A percentile compares a stretch with the other conserved stretches of the same genome.
phyloP scores from a whole-genome alignment of 768 basidiomycete species.

The Boletus rex-veris region DNA sequence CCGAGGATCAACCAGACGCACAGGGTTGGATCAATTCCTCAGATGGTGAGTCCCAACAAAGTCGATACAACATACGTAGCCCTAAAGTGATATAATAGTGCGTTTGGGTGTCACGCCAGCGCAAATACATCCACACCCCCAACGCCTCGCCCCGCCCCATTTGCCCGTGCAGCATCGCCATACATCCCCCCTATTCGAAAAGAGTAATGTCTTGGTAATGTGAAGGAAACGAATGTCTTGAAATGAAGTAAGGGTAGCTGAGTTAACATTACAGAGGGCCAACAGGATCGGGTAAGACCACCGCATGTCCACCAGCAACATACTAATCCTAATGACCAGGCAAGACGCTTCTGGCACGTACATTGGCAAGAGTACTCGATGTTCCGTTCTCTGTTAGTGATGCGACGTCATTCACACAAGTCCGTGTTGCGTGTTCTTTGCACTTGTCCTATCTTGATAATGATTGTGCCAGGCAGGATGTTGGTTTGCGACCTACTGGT shows the following conservation, averaged over 20 bases:
- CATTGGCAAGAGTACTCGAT: slow-evolving; percentile 85
- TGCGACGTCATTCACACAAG: slow-evolving; percentile 92
- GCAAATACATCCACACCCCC: slow-evolving; percentile 58
- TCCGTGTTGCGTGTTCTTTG: slow-evolving; percentile 28
- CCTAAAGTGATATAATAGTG: slow-evolving; percentile 22
- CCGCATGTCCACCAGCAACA: slow-evolving; percentile 10
- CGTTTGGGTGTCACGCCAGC: slow-evolving; percentile 49
- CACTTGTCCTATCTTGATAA: slow-evolving; percentile 3
- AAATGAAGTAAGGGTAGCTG: slow-evolving; percentile 4
- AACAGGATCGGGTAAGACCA: slow-evolving; percentile 70
- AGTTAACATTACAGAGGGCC: slow-evolving; percentile 54
- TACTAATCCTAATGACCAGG: slow-evolving; percentile 40
- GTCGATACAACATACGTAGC: background rate
- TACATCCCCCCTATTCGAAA: slow-evolving; percentile 70
- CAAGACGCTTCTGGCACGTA: slow-evolving; percentile 88
- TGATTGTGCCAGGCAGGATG: slow-evolving; percentile 58
- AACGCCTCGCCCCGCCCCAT: slow-evolving; percentile 34
- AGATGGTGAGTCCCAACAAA: slow-evolving; percentile 28
- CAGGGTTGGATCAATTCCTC: slow-evolving; percentile 27
- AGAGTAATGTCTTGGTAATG: slow-evolving; percentile 95
- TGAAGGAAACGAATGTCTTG: slow-evolving; percentile 35
- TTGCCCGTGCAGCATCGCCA: slow-evolving; percentile 41
- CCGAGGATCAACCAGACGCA: slow-evolving; percentile 37
- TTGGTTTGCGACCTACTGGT: slow-evolving; percentile 35
- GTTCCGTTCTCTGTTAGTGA: slow-evolving; percentile 94